These are phyloP conservation scores for Trypanosoma melophagium DNA, from an alignment of 208 protist genomes.

Conservation along the genomic window DNA sequence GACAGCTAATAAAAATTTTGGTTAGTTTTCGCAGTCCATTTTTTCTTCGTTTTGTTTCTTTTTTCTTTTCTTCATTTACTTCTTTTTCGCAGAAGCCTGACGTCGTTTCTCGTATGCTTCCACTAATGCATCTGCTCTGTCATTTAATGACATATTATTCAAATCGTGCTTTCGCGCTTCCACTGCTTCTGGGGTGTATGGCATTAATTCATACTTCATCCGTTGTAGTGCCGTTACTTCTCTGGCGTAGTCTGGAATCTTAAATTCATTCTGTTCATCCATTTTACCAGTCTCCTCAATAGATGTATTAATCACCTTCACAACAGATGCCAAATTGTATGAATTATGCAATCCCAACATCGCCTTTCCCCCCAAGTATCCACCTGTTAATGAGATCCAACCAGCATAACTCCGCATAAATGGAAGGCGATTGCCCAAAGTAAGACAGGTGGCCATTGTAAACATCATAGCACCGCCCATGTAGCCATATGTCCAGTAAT, in stretches of 20 bases:
- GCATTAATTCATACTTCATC: constrained; percentile 70
- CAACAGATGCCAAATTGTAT: constrained; percentile 46
- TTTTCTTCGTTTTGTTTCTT: background rate
- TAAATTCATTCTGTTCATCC: constrained; percentile 62
- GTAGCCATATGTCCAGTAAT: constrained; percentile 87
- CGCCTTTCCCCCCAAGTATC: constrained; percentile 80
- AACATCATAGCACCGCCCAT: constrained; percentile 65
- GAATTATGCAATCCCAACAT: constrained; percentile 59
- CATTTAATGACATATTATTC: constrained; percentile 37
- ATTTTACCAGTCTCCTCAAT: constrained; percentile 64
- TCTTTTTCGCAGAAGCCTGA: constrained; percentile 43
- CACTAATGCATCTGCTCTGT: constrained; percentile 59
- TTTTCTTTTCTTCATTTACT: background rate
- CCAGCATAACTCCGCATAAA: constrained; percentile 71
- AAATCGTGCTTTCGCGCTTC: constrained; percentile 32
- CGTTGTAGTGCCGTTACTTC: constrained; percentile 53
- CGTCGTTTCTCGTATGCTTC: constrained; percentile 60
- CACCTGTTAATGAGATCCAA: constrained; percentile 69
- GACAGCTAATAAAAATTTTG: background rate
- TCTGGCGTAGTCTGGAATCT: constrained; percentile 65
- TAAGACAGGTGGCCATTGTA: constrained; percentile 66
- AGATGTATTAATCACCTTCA: constrained; percentile 61
- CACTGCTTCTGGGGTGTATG: constrained; percentile 29
- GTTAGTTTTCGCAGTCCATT: background rate
- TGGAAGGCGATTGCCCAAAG: constrained; percentile 61